Percentiles rank a stretch among this genome's conserved stretches.
phyloP scores from a whole-genome alignment of 257 asterid genomes.

The Solanum raphanifolium region DNA sequence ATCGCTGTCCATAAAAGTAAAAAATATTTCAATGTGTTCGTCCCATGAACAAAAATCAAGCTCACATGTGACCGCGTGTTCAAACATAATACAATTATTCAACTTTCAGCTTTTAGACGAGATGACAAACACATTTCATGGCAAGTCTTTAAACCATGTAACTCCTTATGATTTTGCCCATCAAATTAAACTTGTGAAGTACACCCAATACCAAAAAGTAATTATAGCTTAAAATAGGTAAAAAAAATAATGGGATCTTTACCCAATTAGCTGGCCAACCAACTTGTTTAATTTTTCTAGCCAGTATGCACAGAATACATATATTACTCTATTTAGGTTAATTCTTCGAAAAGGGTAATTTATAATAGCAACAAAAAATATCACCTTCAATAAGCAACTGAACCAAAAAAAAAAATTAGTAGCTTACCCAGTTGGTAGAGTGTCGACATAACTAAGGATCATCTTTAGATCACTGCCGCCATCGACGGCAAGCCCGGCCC shows the following conservation, averaged over 20 bases:
- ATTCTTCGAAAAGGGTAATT: background rate
- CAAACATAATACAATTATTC: background rate
- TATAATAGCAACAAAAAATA: background rate
- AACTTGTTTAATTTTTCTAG: background rate
- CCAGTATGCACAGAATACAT: background rate
- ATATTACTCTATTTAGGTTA: background rate
- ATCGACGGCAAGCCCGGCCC: constrained; percentile 54
- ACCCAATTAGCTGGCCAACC: background rate
- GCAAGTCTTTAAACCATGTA: background rate
- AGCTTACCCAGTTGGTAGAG: constrained; percentile 60
- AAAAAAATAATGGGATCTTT: background rate
- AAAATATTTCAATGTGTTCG: background rate
- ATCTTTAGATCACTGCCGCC: constrained; percentile 69
- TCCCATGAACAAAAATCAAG: background rate
- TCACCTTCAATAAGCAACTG: background rate
- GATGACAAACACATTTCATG: background rate
- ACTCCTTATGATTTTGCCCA: background rate
- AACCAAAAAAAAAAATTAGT: background rate
- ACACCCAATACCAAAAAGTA: background rate
- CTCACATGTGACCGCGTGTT: background rate
- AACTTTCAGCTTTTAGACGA: background rate
- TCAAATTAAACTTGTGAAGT: background rate
- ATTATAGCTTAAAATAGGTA: background rate
- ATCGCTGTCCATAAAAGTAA: background rate
- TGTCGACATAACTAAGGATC: constrained; percentile 71